These are phyloP conservation scores for Lagenaria siceraria DNA, from an alignment of 306 rosid genomes.

Conservation along the genomic window DNA sequence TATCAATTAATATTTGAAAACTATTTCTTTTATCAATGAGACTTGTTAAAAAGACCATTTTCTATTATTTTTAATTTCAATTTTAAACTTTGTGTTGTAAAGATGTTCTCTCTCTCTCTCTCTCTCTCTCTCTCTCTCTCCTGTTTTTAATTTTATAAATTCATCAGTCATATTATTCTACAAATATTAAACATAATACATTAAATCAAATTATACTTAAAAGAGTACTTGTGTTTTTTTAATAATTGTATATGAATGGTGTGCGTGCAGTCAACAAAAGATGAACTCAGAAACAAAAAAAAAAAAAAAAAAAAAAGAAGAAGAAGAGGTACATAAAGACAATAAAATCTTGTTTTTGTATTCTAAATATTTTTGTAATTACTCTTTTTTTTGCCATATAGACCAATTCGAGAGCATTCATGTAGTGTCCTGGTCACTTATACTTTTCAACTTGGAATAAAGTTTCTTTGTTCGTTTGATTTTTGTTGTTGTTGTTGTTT, in stretches of 20 bases:
- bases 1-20: background rate
- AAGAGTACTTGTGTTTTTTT: background rate
- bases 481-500: too few relatives aligned
- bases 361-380: background rate
- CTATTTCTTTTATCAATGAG: background rate
- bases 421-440: background rate
- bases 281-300: background rate
- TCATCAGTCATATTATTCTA: background rate
- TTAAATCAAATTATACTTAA: background rate
- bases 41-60: background rate
- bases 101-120: too few relatives aligned
- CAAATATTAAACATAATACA: background rate
- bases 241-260: background rate
- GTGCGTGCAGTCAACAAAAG: background rate
- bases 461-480: too few relatives aligned
- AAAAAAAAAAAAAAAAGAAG: too few relatives aligned
- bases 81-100: background rate
- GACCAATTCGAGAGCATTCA: background rate
- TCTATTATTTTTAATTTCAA: background rate
- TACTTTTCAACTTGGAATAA: background rate
- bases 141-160: too few relatives aligned
- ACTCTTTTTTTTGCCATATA: background rate
- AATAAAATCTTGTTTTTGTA: background rate
- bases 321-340: background rate
- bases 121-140: too few relatives aligned